A percentile compares a stretch with the other conserved stretches of the same genome.
Evolutionary conservation across 2,329 filamentous ascomycete genomes (phyloP).

Genomic region (Fusarium stilboides): DNA sequence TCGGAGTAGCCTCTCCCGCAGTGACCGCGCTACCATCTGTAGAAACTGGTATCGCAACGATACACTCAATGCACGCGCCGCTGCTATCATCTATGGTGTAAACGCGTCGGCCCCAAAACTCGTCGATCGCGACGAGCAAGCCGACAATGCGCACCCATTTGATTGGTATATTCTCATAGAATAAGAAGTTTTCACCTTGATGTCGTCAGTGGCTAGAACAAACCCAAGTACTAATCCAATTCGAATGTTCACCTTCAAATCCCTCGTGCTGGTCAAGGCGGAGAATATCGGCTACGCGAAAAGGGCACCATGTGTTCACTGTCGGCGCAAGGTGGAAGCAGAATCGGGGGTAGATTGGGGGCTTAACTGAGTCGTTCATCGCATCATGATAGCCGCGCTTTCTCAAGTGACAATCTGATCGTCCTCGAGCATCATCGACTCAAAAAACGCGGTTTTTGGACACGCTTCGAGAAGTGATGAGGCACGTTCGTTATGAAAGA

Average conservation of each 20-base stretch:
- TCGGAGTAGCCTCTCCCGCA: slow-evolving; percentile 11
- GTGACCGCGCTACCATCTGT: slow-evolving; percentile 2
- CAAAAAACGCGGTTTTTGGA: background rate
- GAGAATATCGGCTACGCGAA: slow-evolving; percentile 67
- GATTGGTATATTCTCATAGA: slow-evolving; percentile 81
- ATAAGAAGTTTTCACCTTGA: slow-evolving; percentile 70
- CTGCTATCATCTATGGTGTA: slow-evolving; percentile 78
- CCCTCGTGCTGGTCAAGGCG: slow-evolving; percentile 63
- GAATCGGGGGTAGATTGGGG: slow-evolving; percentile 71
- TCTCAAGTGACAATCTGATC: slow-evolving; percentile 10
- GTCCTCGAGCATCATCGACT: slow-evolving; percentile 24
- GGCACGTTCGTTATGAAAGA: slow-evolving; percentile 8
- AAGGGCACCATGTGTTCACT: slow-evolving; percentile 71
- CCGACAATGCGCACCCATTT: slow-evolving; percentile 82
- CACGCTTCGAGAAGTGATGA: slow-evolving; percentile 9
- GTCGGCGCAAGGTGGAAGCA: slow-evolving; percentile 76
- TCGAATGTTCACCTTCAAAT: slow-evolving; percentile 64
- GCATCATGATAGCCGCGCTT: slow-evolving; percentile 56
- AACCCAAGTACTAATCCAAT: no score
- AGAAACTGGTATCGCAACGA: slow-evolving; percentile 30
- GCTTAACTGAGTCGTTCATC: slow-evolving; percentile 63
- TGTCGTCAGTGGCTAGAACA: slow-evolving; percentile 16
- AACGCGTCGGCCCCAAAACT: slow-evolving; percentile 62
- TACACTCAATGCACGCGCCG: slow-evolving; percentile 69
- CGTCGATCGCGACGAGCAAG: slow-evolving; percentile 75